Evolutionary conservation across 495 filamentous ascomycete genomes (phyloP), one percentile per base, ranked within the genome.

Genomic region (Echria macrotheca): DNA sequence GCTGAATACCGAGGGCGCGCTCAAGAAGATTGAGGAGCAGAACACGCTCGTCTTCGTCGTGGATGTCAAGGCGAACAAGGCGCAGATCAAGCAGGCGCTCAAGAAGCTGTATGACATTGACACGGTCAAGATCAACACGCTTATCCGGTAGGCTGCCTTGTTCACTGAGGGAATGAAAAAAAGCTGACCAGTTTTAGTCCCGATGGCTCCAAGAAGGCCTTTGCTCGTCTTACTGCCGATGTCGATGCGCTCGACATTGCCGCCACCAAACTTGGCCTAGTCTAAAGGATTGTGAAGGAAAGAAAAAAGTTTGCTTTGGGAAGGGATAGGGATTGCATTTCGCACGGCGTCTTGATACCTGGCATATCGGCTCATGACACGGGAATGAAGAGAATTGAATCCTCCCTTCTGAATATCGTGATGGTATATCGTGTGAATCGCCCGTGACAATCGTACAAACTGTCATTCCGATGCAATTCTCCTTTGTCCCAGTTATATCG

Each of bases 21-120:
- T 99, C 89, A 99, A 99, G 89, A 96, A 96, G 86, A 95, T 97
- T 57, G 94, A 97, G 83, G 93, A 97, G 86, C 87, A 97, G 82
- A 95, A 99, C 82, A 96, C 93, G 60, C 79, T 97, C 18, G 94
- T 97, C 59, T 97, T 99, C 78, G 95, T 97, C 65, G 90, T 95
- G 64, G 88, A 99, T 59, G 81, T 89, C 69, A 96, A 96, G 86
- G 81, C 89, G 64, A 99, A 99, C 80, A 99, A 99, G 87, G 84
- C 90, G 65, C 93, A 99, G 83, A 99, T 99, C 76, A 96, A 95
- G 83, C 78, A 80, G 62, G 87, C 93, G 54, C 78, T 99, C 57
- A 99, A 99, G 89, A 96, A 91, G 86, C 82, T 97, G 58, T 99
- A 99, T 72, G 91, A 97, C 73, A 91, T 99, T 56, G 89, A 96